Conservation (phyloP, 495 filamentous ascomycete genomes). For the Xylaria scruposa region DNA sequence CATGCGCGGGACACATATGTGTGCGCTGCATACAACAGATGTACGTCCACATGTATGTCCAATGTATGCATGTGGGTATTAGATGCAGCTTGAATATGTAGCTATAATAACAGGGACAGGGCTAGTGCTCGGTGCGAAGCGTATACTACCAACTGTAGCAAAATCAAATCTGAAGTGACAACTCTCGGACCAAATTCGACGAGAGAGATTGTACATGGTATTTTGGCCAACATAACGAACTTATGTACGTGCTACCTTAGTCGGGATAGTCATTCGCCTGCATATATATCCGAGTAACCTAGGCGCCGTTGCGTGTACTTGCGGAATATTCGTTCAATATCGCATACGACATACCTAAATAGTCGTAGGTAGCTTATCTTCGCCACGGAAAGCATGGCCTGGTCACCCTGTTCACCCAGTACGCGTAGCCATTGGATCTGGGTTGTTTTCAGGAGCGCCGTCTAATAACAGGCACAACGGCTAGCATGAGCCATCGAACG, state of each 20-base stretch:
- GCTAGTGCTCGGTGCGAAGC: slow-evolving; percentile 3
- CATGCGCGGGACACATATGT: slow-evolving; percentile 12
- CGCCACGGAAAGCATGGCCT: slow-evolving; percentile 9
- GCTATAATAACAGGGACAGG: slow-evolving; percentile 17
- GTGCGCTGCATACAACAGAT: slow-evolving; percentile 6
- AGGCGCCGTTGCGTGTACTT: background rate
- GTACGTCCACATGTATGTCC: slow-evolving; percentile 3
- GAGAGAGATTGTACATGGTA: slow-evolving; percentile 6
- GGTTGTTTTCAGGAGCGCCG: background rate
- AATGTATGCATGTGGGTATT: background rate
- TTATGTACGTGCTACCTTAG: slow-evolving; percentile 13
- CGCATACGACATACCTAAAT: background rate
- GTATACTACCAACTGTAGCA: background rate
- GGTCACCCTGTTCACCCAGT: background rate
- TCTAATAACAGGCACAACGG: slow-evolving; percentile 6
- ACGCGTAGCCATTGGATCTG: background rate
- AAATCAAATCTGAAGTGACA: slow-evolving; percentile 17
- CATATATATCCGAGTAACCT: background rate
- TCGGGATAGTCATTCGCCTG: background rate
- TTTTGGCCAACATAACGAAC: slow-evolving; percentile 10
- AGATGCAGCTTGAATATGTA: slow-evolving; percentile 14
- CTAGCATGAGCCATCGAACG: slow-evolving; percentile 1
- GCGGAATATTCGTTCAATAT: background rate
- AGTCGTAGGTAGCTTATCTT: slow-evolving; percentile 14
- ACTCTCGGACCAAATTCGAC: slow-evolving; percentile 7